phyloP scores from a whole-genome alignment of 768 basidiomycete species.

The Leucocoprinus birnbaumii region DNA sequence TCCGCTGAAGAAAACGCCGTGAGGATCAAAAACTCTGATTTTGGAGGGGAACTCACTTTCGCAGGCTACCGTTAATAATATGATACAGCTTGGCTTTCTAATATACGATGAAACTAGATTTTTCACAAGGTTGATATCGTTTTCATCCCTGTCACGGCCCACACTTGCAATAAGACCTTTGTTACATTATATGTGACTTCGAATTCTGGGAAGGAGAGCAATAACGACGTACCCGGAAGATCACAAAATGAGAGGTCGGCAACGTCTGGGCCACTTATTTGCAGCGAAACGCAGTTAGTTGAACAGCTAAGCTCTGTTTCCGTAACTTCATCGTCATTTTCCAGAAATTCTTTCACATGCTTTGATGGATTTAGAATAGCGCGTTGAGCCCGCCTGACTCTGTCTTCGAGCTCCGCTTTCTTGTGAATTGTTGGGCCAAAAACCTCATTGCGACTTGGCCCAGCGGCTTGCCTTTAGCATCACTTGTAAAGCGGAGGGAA shows the following conservation, averaged over 20 bases:
- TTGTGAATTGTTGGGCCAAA: constrained; percentile 50
- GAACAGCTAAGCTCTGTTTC: constrained; percentile 41
- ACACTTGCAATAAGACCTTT: constrained; percentile 62
- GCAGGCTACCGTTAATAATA: constrained; percentile 58
- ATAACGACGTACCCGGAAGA: constrained; percentile 41
- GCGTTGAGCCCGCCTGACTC: constrained; percentile 61
- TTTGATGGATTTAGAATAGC: constrained; percentile 61
- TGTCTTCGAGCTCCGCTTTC: constrained; percentile 57
- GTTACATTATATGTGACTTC: neutral
- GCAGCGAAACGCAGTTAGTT: constrained; percentile 51
- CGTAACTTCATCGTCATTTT: constrained; percentile 22
- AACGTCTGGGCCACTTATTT: constrained; percentile 57
- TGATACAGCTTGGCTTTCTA: constrained; percentile 56
- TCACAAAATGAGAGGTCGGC: constrained; percentile 67
- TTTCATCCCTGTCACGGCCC: constrained; percentile 40
- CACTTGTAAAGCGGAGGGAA: constrained; percentile 41
- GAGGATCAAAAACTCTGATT: neutral
- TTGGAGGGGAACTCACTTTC: constrained; percentile 47
- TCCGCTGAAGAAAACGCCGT: constrained; percentile 60
- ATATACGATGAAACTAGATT: constrained; percentile 59
- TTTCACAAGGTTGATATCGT: constrained; percentile 63
- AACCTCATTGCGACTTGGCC: constrained; percentile 31
- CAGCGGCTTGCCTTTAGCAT: constrained; percentile 33
- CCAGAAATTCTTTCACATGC: constrained; percentile 32
- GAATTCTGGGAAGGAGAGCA: no score